Base-by-base conservation (phyloP, 2,329 filamentous ascomycete genomes). In the Colletotrichum gloeosporioides region DNA sequence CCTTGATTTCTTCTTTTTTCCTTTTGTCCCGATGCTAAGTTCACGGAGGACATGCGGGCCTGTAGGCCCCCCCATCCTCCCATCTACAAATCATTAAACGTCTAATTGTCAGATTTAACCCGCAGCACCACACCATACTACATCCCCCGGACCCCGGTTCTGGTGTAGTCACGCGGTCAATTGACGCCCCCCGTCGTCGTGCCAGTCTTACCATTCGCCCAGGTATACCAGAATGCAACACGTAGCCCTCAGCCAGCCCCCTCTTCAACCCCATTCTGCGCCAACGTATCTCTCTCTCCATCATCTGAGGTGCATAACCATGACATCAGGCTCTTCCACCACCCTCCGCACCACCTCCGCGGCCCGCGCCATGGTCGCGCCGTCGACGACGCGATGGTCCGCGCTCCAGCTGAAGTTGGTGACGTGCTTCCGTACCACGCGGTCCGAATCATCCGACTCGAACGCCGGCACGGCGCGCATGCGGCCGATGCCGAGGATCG, bases 321-420 rank as follows among this genome's bases (percentile, higher is more conserved):
- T 98, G 73, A 90, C 90, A 82, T 96, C 96, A 6, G 96, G 95
- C 81, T 95, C 92, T 87, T 99, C 96, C 53, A 99, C 90, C 79
- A 95, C 92, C 68, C 89, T 88, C 80, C 93, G 92, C 27, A 99
- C 94, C 77, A 94, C 90, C 81, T 96, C 95, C 15, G 95, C 96
- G 83, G 96, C 96, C 79, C 96, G 91, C 25, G 97, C 97, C 91
- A 98, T 95, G 76, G 96, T 98, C 63, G 96, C 96, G 3, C 97
- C 97, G 85, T 99, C 97, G 63, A 99, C 93, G 70, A 99, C 95
- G 25, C 97, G 90, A 85, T 99, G 97, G 85, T 99, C 96, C 8
- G 96, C 96, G 84, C 95, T 96, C 96, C 96, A 99, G 86, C 96
- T 99, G 80, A 99, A 95, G 82, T 98, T 96, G 83, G 94, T 93